These are phyloP conservation scores for Lasiodiplodia hormozganensis DNA, from an alignment of 2,329 filamentous ascomycete genomes.

Conservation along the genomic window DNA sequence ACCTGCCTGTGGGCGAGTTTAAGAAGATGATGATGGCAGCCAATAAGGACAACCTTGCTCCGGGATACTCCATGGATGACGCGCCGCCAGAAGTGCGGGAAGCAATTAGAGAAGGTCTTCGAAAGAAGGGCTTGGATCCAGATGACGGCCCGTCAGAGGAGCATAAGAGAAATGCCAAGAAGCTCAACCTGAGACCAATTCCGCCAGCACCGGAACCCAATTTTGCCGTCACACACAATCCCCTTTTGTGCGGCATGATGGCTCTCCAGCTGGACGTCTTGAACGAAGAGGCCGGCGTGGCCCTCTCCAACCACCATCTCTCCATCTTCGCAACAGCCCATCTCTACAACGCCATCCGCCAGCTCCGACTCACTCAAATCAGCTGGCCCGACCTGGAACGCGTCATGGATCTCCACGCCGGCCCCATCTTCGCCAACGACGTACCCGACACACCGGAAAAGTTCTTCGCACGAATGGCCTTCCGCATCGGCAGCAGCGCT, in stretches of 20 bases:
- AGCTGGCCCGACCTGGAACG: background rate
- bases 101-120: background rate
- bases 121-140: background rate
- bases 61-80: background rate
- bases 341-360: constrained; percentile 7
- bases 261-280: background rate
- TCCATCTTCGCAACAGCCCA: constrained; percentile 3
- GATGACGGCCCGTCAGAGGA: constrained; percentile 2
- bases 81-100: background rate
- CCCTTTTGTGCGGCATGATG: background rate
- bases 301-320: constrained; percentile 9
- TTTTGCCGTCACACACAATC: background rate
- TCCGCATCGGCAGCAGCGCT: constrained; percentile 1
- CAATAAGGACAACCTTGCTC: background rate
- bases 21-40: background rate
- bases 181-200: background rate
- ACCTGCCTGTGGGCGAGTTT: background rate
- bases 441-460: background rate
- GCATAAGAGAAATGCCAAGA: background rate
- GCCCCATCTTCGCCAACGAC: constrained; percentile 6
- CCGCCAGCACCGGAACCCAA: background rate
- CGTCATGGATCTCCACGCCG: background rate
- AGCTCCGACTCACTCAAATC: background rate
- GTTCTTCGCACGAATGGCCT: constrained; percentile 1
- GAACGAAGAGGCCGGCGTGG: constrained; percentile 1